Evolutionary conservation across 179 eudicot genomes (phyloP).

Genomic region (Silene noctiflora): DNA sequence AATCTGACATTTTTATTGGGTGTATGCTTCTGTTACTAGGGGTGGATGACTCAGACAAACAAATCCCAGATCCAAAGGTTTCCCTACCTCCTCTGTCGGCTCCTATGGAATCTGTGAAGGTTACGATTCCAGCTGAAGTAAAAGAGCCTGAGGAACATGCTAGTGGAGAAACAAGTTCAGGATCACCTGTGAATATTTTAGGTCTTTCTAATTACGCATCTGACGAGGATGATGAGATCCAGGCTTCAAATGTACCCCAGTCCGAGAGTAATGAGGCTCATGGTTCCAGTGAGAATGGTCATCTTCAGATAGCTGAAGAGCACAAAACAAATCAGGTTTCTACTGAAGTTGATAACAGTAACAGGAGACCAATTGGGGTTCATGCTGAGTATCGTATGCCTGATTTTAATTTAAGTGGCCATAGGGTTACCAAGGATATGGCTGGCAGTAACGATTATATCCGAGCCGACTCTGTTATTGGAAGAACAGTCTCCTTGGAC

Average conservation of each 20-base stretch:
- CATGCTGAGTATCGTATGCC: slow-evolving; percentile 21
- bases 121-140: slow-evolving; percentile 45
- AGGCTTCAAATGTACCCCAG: slow-evolving; percentile 31
- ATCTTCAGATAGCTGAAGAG: slow-evolving; percentile 25
- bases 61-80: slow-evolving; percentile 25
- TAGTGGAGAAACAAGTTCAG: slow-evolving; percentile 59
- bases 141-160: slow-evolving; percentile 50
- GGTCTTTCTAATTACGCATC: slow-evolving; percentile 91
- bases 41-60: slow-evolving; percentile 26
- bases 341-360: slow-evolving; percentile 29
- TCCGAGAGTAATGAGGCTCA: slow-evolving; percentile 19
- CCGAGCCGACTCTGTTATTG: background rate
- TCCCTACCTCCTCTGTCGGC: slow-evolving; percentile 38
- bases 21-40: slow-evolving; percentile 15
- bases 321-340: slow-evolving; percentile 18
- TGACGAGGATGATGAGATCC: slow-evolving; percentile 56
- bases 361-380: slow-evolving; percentile 29
- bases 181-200: slow-evolving; percentile 62
- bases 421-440: slow-evolving; percentile 22
- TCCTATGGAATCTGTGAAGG: slow-evolving; percentile 61
- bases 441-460: slow-evolving; percentile 13
- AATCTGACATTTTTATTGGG: slow-evolving; percentile 10
- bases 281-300: slow-evolving; percentile 43
- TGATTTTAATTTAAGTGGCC: slow-evolving; percentile 24
- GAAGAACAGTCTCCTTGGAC: no score